A percentile compares a stretch with the other conserved stretches of the same genome.
Evolutionary conservation across 495 filamentous ascomycete genomes (phyloP).

Genomic region (Halenospora varia): DNA sequence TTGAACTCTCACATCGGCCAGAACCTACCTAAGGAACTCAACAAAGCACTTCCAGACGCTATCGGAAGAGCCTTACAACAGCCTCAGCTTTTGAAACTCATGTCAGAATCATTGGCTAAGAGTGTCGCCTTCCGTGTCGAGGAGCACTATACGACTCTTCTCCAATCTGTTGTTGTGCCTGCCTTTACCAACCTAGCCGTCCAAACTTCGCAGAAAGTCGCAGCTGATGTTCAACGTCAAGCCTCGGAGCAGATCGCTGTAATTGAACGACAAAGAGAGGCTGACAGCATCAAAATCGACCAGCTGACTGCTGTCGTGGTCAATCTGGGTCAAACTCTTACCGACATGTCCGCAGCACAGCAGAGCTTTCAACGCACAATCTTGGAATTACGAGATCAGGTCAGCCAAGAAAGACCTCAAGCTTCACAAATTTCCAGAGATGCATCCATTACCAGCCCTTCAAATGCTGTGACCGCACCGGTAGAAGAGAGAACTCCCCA

Average conservation of each 20-base stretch:
- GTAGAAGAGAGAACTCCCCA: constrained; percentile 33
- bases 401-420: too few species aligned
- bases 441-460: constrained; percentile 28
- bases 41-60: constrained; percentile 35
- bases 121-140: constrained; percentile 66
- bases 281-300: constrained; percentile 76
- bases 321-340: constrained; percentile 66
- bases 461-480: constrained; percentile 31
- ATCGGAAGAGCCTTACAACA: constrained; percentile 62
- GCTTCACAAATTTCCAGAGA: constrained; percentile 25
- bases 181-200: constrained; percentile 55
- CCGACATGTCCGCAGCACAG: constrained; percentile 64
- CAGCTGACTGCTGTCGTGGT: constrained; percentile 71
- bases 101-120: constrained; percentile 62
- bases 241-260: constrained; percentile 57
- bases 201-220: constrained; percentile 55
- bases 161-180: constrained; percentile 61
- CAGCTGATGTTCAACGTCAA: constrained; percentile 61
- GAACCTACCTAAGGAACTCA: constrained; percentile 51
- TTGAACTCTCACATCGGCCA: constrained; percentile 25
- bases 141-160: constrained; percentile 53
- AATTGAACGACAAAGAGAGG: constrained; percentile 63
- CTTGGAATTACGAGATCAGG: constrained; percentile 50
- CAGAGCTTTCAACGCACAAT: constrained; percentile 58
- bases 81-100: constrained; percentile 59